A percentile compares a stretch with the other conserved stretches of the same genome.
These are phyloP conservation scores for Hyaloscypha finlandica DNA, from an alignment of 495 filamentous ascomycete species.

Conservation along the genomic window DNA sequence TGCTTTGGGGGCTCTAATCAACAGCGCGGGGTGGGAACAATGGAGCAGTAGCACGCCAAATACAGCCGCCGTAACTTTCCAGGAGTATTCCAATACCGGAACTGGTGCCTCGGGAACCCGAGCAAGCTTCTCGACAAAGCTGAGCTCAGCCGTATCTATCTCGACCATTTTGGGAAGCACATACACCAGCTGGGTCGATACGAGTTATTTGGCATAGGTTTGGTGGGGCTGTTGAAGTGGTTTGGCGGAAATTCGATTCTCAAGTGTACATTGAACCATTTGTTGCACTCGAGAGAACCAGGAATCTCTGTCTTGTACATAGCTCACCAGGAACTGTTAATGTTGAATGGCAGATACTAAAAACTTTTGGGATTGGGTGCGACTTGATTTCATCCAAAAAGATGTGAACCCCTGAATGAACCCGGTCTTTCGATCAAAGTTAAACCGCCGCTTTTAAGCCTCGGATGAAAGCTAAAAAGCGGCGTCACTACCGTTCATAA, in stretches of 20 bases:
- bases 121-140: slow-evolving; percentile 54
- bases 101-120: slow-evolving; percentile 57
- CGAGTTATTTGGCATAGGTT: slow-evolving; percentile 24
- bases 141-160: slow-evolving; percentile 49
- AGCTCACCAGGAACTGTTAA: not conserved
- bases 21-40: slow-evolving; percentile 59
- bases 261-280: not conserved
- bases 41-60: slow-evolving; percentile 53
- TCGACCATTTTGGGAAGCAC: slow-evolving; percentile 51
- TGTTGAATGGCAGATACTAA: not conserved
- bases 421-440: not conserved
- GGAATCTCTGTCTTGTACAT: not conserved
- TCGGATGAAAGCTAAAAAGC: slow-evolving; percentile 5
- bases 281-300: not conserved
- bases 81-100: slow-evolving; percentile 62
- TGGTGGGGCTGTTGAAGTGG: not conserved
- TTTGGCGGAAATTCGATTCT: not conserved
- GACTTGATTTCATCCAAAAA: no score
- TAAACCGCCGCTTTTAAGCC: not conserved
- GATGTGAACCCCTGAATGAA: not conserved
- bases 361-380: not conserved
- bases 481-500: not conserved
- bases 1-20: slow-evolving; percentile 56
- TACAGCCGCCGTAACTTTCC: slow-evolving; percentile 56
- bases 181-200: slow-evolving; percentile 39